These are phyloP conservation scores for Neopestalotiopsis sp. DNA, from an alignment of 2,329 filamentous ascomycete species.

Conservation along the genomic window DNA sequence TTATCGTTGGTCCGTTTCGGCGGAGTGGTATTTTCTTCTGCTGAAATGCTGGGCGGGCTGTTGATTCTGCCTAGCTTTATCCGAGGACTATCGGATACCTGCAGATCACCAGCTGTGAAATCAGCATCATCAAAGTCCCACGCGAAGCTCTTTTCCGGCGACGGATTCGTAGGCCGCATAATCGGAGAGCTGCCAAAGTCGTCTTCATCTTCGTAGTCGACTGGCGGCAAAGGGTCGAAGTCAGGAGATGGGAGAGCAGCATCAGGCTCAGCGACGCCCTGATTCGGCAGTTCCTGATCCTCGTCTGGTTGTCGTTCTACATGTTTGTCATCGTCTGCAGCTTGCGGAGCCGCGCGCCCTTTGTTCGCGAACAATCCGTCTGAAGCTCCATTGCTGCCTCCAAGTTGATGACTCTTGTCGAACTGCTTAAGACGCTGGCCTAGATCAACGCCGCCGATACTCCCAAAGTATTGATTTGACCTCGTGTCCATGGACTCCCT, in stretches of 20 bases:
- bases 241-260: constrained; percentile 33
- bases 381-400: constrained; percentile 27
- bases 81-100: constrained; percentile 61
- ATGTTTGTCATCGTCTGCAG: constrained; percentile 34
- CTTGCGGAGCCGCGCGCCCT: constrained; percentile 36
- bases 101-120: constrained; percentile 61
- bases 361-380: constrained; percentile 40
- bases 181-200: constrained; percentile 27
- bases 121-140: constrained; percentile 64
- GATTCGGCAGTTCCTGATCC: not conserved
- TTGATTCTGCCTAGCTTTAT: constrained; percentile 43
- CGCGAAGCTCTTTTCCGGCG: constrained; percentile 57
- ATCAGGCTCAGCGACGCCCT: constrained; percentile 17
- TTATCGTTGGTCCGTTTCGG: constrained; percentile 38
- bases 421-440: constrained; percentile 34
- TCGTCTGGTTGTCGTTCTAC: constrained; percentile 19
- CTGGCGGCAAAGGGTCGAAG: constrained; percentile 25
- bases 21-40: constrained; percentile 7
- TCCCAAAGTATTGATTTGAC: constrained; percentile 8
- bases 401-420: constrained; percentile 34
- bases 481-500: constrained; percentile 26
- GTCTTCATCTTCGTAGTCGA: constrained; percentile 1
- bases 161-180: constrained; percentile 27
- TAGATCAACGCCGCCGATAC: constrained; percentile 36
- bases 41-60: constrained; percentile 19